These are phyloP conservation scores for Yarrowia sp. DNA, from an alignment of 805 yeast genomes.

Conservation along the genomic window DNA sequence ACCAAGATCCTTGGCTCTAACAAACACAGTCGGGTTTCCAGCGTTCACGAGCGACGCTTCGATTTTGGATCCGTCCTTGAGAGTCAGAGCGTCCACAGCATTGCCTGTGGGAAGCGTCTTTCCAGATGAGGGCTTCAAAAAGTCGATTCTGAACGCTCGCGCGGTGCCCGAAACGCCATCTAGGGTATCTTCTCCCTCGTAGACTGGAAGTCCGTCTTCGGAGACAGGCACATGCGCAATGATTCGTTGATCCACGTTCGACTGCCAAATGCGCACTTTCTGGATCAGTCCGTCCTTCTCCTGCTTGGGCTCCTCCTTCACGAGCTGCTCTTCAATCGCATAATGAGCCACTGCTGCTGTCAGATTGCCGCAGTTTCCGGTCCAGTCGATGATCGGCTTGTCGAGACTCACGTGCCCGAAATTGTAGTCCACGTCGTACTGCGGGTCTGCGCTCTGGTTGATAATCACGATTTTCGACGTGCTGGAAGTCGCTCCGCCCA, in stretches of 20 bases:
- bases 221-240: constrained; percentile 19
- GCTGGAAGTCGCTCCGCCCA: constrained; percentile 29
- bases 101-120: constrained; percentile 29
- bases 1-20: constrained; percentile 5
- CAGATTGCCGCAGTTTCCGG: constrained; percentile 29
- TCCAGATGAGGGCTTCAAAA: constrained; percentile 27
- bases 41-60: constrained; percentile 13
- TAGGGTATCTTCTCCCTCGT: constrained; percentile 6
- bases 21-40: constrained; percentile 18
- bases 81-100: background rate
- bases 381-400: constrained; percentile 27
- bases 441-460: background rate
- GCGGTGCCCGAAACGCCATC: constrained; percentile 26
- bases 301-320: background rate
- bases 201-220: constrained; percentile 3
- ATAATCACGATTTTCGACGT: constrained; percentile 28
- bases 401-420: constrained; percentile 28
- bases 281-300: background rate
- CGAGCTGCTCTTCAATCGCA: constrained; percentile 21
- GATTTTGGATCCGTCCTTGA: background rate
- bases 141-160: constrained; percentile 21
- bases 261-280: constrained; percentile 19
- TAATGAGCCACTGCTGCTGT: constrained; percentile 29
- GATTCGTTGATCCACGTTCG: background rate
- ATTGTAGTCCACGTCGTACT: constrained; percentile 26